Base-by-base conservation (phyloP, 2,329 filamentous ascomycete genomes). In the Venturia nashicola region DNA sequence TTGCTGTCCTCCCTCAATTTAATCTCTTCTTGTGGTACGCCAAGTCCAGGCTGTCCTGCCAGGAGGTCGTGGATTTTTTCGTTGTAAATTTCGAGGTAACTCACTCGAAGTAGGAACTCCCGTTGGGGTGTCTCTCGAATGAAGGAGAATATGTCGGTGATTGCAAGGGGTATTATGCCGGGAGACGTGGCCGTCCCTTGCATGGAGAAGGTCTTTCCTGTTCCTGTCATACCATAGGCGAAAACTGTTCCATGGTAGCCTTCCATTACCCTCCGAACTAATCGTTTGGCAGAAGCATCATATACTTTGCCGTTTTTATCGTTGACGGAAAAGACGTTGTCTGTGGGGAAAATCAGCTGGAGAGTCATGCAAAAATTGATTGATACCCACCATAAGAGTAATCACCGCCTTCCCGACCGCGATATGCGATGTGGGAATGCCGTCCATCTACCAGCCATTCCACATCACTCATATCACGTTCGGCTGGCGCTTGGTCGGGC, bases 121-220 rank as follows among this genome's bases (percentile, higher is more conserved):
- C 94, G 84, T 43, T 91, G 90, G 0, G 94, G 94, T 0, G 94
- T 97, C 77, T 99, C 94, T 65, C 94, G 88, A 69, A 99, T 99
- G 75, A 97, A 99, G 0, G 94, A 97, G 75, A 99, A 99, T 62
- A 99, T 99, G 72, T 99, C 94, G 67, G 94, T 97, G 70, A 99
- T 97, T 46, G 94, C 94, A 46, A 97, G 81, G 7, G 94, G 94
- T 64, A 99, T 99, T 36, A 99, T 94, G 77, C 94, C 94, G 0
- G 94, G 94, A 46, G 91, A 96, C 2, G 90, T 90, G 57, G 92
- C 91, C 12, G 94, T 99, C 69, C 94, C 94, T 78, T 99, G 94
- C 94, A 99, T 99, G 46, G 93, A 97, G 74, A 97, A 99, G 0
- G 94, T 99, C 79, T 99, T 99, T 69, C 94, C 94, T 0, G 94